Conservation (phyloP, 345 rosid genomes). For the Fremontodendron californicum region DNA sequence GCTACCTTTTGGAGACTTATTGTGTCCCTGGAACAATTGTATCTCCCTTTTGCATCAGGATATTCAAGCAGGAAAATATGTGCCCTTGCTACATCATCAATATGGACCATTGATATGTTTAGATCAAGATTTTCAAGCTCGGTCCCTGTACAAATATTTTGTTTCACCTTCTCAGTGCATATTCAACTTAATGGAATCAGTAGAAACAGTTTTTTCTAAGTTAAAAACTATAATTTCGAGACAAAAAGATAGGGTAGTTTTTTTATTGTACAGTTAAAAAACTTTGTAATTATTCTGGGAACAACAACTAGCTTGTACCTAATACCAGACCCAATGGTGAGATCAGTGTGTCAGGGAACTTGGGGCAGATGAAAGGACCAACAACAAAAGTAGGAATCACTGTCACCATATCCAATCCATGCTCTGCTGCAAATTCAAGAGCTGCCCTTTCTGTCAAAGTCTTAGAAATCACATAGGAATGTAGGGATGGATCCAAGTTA, state of each 20-base stretch:
- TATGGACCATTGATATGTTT: slow-evolving; percentile 13
- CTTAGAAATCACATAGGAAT: neutral
- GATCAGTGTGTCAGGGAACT: neutral
- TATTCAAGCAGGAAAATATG: slow-evolving; percentile 17
- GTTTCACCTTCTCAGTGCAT: neutral
- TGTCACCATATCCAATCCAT: neutral
- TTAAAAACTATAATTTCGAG: no score
- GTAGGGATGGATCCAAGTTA: neutral
- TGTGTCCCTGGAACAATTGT: slow-evolving; percentile 25
- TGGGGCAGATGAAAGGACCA: neutral
- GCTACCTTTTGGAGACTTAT: slow-evolving; percentile 24
- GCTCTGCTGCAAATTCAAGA: neutral
- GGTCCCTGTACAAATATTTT: neutral
- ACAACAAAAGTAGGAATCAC: neutral
- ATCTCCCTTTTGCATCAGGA: slow-evolving; percentile 35
- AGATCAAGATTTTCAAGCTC: neutral
- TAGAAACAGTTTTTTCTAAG: neutral
- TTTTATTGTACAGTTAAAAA: no score
- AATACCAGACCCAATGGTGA: neutral
- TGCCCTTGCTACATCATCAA: neutral
- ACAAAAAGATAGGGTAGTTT: no score
- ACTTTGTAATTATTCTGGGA: neutral
- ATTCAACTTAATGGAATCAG: neutral
- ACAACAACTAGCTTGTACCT: neutral
- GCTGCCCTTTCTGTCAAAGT: slow-evolving; percentile 21